Conservation (phyloP, 345 rosid genomes). For the Aethionema arabicum region DNA sequence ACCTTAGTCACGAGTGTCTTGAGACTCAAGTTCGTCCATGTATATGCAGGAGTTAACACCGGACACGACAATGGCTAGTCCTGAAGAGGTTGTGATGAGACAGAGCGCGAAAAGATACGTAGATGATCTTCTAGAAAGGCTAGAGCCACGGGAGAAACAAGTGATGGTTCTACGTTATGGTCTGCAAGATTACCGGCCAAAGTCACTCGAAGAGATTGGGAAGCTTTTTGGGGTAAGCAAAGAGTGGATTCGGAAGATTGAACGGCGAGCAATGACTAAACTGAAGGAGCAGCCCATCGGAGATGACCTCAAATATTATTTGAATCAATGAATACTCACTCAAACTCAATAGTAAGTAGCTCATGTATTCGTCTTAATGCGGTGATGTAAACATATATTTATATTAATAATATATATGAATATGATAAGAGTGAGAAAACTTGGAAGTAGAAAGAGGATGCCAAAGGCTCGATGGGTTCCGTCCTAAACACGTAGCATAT, state of each 20-base stretch:
- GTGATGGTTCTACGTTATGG: slow-evolving; percentile 66
- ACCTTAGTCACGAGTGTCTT: not conserved
- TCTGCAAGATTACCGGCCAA: slow-evolving; percentile 49
- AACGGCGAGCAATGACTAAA: slow-evolving; percentile 61
- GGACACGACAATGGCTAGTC: slow-evolving; percentile 48
- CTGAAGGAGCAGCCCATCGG: slow-evolving; percentile 46
- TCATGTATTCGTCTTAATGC: not conserved
- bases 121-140: slow-evolving; percentile 46
- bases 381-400: not conserved
- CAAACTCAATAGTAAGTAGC: not conserved
- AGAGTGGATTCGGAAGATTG: slow-evolving; percentile 77
- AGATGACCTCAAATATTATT: slow-evolving; percentile 47
- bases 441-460: slow-evolving; percentile 2
- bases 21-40: slow-evolving; percentile 11
- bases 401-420: slow-evolving; percentile 17
- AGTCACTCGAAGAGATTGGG: slow-evolving; percentile 79
- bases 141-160: slow-evolving; percentile 67
- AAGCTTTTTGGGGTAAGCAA: slow-evolving; percentile 65
- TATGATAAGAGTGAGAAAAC: slow-evolving; percentile 11
- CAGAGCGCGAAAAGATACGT: slow-evolving; percentile 57
- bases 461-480: no score
- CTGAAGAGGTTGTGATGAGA: slow-evolving; percentile 55
- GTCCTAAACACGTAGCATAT: no score
- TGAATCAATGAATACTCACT: slow-evolving; percentile 20
- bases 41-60: slow-evolving; percentile 58